Evolutionary conservation across 2,329 filamentous ascomycete genomes (phyloP).

Genomic region (Delphinella strobiligena): DNA sequence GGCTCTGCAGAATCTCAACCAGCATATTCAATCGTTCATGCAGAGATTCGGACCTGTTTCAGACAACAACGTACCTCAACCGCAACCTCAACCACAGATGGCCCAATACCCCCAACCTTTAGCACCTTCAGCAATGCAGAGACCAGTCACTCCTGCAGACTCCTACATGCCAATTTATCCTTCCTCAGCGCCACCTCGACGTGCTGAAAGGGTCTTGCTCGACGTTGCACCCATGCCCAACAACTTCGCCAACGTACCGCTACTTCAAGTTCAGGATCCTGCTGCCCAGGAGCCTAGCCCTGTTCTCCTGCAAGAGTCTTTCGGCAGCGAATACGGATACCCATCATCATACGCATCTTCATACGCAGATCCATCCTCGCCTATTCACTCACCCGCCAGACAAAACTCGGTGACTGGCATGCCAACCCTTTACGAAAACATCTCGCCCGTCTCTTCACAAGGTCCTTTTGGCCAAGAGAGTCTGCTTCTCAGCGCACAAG

Average conservation of each 20-base stretch:
- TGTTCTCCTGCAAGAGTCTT: conserved; percentile 13
- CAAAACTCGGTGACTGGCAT: conserved; percentile 23
- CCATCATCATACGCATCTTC: conserved; percentile 38
- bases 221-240: conserved; percentile 33
- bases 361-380: conserved; percentile 34
- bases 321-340: conserved; percentile 30
- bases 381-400: conserved; percentile 23
- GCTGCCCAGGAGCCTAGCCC: conserved; percentile 16
- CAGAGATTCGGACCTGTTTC: conserved; percentile 26
- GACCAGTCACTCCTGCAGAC: conserved; percentile 7
- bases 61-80: conserved; percentile 4
- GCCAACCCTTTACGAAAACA: conserved; percentile 25
- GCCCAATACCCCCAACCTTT: conserved; percentile 16
- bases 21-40: conserved; percentile 33
- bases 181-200: background rate
- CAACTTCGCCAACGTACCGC: conserved; percentile 37
- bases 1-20: conserved; percentile 26
- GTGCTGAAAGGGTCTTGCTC: conserved; percentile 28
- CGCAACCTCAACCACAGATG: conserved; percentile 15
- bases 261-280: conserved; percentile 31
- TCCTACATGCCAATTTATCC: background rate
- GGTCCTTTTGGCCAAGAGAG: conserved; percentile 8
- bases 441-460: conserved; percentile 22
- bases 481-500: conserved; percentile 7
- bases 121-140: conserved; percentile 6